These are phyloP conservation scores for Agrocybe pediades DNA, from an alignment of 768 basidiomycete genomes.

Conservation along the genomic window DNA sequence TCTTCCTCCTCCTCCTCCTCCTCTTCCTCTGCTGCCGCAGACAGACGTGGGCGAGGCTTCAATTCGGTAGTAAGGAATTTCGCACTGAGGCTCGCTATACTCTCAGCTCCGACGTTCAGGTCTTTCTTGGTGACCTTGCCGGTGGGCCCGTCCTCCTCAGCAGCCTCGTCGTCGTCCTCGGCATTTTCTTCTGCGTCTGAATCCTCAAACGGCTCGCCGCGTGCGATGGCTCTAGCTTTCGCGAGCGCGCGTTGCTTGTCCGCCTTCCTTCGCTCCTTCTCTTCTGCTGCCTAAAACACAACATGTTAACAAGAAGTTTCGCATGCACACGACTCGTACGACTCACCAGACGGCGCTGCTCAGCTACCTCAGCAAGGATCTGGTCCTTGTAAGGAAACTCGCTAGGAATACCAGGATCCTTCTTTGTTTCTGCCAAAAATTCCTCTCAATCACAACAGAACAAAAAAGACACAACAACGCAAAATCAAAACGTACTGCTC, in stretches of 20 bases:
- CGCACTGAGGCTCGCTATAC: conserved; percentile 47
- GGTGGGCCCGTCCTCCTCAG: conserved; percentile 26
- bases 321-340: neutral
- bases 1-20: conserved; percentile 48
- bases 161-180: conserved; percentile 15
- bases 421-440: conserved; percentile 61
- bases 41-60: conserved; percentile 26
- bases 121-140: conserved; percentile 32
- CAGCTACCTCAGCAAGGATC: conserved; percentile 87
- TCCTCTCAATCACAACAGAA: neutral
- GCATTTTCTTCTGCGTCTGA: conserved; percentile 9
- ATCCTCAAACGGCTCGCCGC: conserved; percentile 25
- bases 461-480: conserved; percentile 2
- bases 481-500: conserved; percentile 60
- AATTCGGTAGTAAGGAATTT: conserved; percentile 39
- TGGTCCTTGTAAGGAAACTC: conserved; percentile 94
- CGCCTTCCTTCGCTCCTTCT: conserved; percentile 67
- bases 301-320: neutral
- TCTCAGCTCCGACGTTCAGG: conserved; percentile 52
- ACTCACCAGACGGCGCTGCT: conserved; percentile 73
- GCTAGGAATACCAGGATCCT: conserved; percentile 93
- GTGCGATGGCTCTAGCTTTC: conserved; percentile 25
- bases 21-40: conserved; percentile 23
- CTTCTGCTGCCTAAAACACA: conserved; percentile 65
- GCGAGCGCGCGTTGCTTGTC: conserved; percentile 45